Percentiles rank a stretch among this genome's conserved stretches.
Evolutionary conservation across 192 early-diverging fungal genomes (phyloP).

Genomic region (Umbelopsis ramanniana): DNA sequence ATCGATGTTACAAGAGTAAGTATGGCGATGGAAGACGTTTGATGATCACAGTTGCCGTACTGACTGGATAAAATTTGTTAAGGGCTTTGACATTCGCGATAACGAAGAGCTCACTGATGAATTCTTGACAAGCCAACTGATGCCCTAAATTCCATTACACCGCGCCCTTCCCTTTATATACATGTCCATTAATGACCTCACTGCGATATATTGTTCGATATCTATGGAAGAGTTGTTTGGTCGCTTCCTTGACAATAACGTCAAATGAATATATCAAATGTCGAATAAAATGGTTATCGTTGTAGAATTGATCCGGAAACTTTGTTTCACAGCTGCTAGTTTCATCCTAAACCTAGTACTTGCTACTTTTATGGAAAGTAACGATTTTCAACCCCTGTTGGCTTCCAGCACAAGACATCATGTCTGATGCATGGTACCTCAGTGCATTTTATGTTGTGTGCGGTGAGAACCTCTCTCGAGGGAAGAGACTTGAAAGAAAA

Average conservation of each 20-base stretch:
- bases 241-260: too few species aligned
- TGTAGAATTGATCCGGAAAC: not conserved
- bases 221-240: too few species aligned
- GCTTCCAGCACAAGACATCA: too few species aligned
- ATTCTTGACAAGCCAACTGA: slow-evolving; percentile 63
- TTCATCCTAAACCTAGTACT: not conserved
- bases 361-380: not conserved
- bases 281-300: not conserved
- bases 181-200: too few species aligned
- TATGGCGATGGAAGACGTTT: not conserved
- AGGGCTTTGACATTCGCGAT: slow-evolving; percentile 75
- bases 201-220: too few species aligned
- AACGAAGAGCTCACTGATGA: slow-evolving; percentile 66
- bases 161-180: too few species aligned
- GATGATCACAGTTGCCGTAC: not conserved
- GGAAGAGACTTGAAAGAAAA: too few species aligned
- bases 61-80: not conserved
- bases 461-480: too few species aligned
- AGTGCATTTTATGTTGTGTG: too few species aligned
- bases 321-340: not conserved
- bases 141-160: not conserved
- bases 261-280: not conserved
- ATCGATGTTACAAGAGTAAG: slow-evolving; percentile 67
- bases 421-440: too few species aligned
- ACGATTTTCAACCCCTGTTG: not conserved